These are phyloP conservation scores for Polygonum aviculare DNA, from an alignment of 148 eudicot species.

Conservation along the genomic window DNA sequence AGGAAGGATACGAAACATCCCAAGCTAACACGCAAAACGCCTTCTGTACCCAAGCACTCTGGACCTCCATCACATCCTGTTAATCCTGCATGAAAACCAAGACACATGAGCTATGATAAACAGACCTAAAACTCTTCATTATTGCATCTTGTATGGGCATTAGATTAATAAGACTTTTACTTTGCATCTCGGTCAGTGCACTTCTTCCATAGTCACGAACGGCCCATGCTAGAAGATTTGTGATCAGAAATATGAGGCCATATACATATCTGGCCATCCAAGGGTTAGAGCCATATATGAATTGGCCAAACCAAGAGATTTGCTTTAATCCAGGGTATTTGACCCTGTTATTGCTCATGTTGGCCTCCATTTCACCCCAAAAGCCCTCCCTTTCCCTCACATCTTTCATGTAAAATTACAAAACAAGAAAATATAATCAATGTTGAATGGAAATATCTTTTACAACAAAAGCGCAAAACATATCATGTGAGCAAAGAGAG, in stretches of 20 bases:
- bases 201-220: conserved; percentile 72
- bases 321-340: conserved; percentile 47
- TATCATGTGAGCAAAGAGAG: not conserved
- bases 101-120: not conserved
- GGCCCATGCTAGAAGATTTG: conserved; percentile 79
- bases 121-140: not conserved
- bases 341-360: conserved; percentile 21
- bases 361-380: conserved; percentile 32
- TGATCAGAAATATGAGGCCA: conserved; percentile 59
- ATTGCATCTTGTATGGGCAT: not conserved
- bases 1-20: conserved; percentile 79
- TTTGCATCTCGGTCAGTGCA: conserved; percentile 39
- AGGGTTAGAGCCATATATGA: conserved; percentile 66
- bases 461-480: not conserved
- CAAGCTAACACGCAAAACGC: conserved; percentile 71
- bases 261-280: conserved; percentile 94
- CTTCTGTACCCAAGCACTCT: conserved; percentile 73
- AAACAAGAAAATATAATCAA: not conserved
- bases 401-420: not conserved
- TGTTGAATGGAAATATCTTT: not conserved
- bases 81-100: conserved; percentile 18
- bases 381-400: not conserved
- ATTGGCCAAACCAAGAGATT: conserved; percentile 67
- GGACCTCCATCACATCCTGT: conserved; percentile 53
- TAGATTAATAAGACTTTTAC: conserved; percentile 28